Evolutionary conservation across 2,329 filamentous ascomycete genomes (phyloP).

Genomic region (Aspergillus fijiensis): DNA sequence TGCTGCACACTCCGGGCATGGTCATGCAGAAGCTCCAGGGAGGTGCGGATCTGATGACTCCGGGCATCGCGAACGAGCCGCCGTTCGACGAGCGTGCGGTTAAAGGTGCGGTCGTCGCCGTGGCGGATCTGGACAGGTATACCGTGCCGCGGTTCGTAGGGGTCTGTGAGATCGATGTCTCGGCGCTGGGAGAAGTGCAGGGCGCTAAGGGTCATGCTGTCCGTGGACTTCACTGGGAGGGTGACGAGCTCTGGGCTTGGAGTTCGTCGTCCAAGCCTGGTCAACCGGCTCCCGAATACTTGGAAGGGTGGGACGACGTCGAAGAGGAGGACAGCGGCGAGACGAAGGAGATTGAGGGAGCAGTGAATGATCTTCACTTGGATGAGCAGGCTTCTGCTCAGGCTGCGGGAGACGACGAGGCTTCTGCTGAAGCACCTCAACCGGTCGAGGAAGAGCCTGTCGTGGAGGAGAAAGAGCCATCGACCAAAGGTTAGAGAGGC

Average conservation of each 20-base stretch:
- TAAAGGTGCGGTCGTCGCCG: conserved; percentile 62
- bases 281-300: conserved; percentile 51
- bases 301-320: conserved; percentile 53
- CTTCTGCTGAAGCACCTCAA: conserved; percentile 20
- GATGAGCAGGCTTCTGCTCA: conserved; percentile 28
- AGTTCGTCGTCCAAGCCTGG: conserved; percentile 56
- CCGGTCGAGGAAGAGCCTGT: conserved; percentile 29
- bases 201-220: conserved; percentile 65
- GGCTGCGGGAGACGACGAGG: conserved; percentile 14
- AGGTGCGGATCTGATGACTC: conserved; percentile 69
- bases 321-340: conserved; percentile 31
- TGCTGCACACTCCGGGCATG: conserved; percentile 61
- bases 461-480: conserved; percentile 51
- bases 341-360: conserved; percentile 44
- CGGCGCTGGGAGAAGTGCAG: conserved; percentile 54
- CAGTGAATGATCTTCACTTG: conserved; percentile 41
- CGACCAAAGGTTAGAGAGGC: conserved; percentile 52
- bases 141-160: conserved; percentile 65
- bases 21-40: conserved; percentile 62
- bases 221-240: conserved; percentile 64
- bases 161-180: conserved; percentile 63
- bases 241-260: conserved; percentile 69
- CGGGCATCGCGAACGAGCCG: conserved; percentile 63
- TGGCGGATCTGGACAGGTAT: conserved; percentile 59
- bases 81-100: conserved; percentile 61